phyloP scores from a whole-genome alignment of 441 rosid genomes.

The Jatropha podagrica region DNA sequence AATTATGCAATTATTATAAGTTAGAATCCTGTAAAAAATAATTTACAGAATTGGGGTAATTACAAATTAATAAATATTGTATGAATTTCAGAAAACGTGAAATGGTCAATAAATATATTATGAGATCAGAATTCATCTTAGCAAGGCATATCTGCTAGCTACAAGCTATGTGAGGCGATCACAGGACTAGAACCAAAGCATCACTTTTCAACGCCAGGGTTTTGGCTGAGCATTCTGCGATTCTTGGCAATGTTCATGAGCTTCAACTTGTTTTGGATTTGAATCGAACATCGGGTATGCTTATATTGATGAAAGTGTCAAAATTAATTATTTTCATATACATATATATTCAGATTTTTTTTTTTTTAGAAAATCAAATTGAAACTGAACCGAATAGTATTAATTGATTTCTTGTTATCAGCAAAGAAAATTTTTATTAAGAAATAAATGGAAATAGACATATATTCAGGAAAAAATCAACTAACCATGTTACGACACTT shows the following conservation, averaged over 20 bases:
- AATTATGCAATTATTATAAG: no score
- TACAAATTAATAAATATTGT: no score
- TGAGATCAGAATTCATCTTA: constrained; percentile 1
- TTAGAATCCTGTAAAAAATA: no score
- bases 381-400: no score
- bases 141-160: constrained; percentile 14
- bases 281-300: constrained; percentile 55
- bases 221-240: constrained; percentile 31
- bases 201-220: constrained; percentile 8
- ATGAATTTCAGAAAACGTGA: constrained; percentile 12
- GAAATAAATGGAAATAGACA: no score
- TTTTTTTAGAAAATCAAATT: no score
- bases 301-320: not conserved
- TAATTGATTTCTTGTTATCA: no score
- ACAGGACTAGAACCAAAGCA: not conserved
- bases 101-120: not conserved
- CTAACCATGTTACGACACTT: no score
- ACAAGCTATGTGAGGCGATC: constrained; percentile 10
- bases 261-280: constrained; percentile 68
- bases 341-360: no score
- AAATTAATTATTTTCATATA: not conserved
- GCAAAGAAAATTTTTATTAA: no score
- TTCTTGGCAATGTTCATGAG: constrained; percentile 38
- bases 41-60: no score
- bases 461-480: no score